phyloP scores from a whole-genome alignment of 108 stramenopile species.

The Fistulifera pelliculosa region DNA sequence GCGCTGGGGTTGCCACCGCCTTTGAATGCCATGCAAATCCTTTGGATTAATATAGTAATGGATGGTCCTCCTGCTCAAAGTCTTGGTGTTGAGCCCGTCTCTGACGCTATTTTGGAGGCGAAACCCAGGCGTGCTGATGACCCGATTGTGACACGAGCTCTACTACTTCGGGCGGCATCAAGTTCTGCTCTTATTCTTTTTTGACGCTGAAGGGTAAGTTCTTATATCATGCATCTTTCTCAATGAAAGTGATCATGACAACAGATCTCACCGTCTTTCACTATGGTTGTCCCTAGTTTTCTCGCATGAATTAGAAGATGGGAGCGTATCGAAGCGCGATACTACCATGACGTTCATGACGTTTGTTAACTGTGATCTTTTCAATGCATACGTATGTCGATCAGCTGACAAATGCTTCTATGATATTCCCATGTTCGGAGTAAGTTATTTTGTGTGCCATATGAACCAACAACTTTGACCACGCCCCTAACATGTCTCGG shows the following conservation, averaged over 20 bases:
- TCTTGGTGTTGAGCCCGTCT: conserved; percentile 90
- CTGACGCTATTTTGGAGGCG: conserved; percentile 68
- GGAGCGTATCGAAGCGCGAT: conserved; percentile 73
- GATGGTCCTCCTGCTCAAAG: conserved; percentile 92
- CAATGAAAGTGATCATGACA: too few relatives aligned
- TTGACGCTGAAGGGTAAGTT: conserved; percentile 53
- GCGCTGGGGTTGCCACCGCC: conserved; percentile 81
- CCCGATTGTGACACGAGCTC: conserved; percentile 78
- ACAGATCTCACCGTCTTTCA: not conserved
- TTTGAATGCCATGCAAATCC: conserved; percentile 95
- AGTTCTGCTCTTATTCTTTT: conserved; percentile 82
- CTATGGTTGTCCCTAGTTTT: conserved; percentile 37
- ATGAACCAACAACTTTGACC: too few relatives aligned
- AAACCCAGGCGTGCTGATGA: conserved; percentile 85
- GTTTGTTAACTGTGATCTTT: conserved; percentile 93
- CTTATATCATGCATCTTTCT: too few relatives aligned
- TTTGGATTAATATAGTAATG: conserved; percentile 98
- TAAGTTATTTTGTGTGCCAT: too few relatives aligned
- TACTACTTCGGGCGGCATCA: conserved; percentile 74
- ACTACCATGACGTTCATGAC: conserved; percentile 99
- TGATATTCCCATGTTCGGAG: conserved; percentile 52
- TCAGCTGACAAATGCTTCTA: conserved; percentile 73
- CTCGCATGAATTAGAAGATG: conserved; percentile 76
- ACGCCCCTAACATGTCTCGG: too few relatives aligned
- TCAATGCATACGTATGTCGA: conserved; percentile 93